Evolutionary conservation across 2,329 filamentous ascomycete species (phyloP), one percentile per base, ranked within the genome.

Genomic region (Aureobasidium pullulans): DNA sequence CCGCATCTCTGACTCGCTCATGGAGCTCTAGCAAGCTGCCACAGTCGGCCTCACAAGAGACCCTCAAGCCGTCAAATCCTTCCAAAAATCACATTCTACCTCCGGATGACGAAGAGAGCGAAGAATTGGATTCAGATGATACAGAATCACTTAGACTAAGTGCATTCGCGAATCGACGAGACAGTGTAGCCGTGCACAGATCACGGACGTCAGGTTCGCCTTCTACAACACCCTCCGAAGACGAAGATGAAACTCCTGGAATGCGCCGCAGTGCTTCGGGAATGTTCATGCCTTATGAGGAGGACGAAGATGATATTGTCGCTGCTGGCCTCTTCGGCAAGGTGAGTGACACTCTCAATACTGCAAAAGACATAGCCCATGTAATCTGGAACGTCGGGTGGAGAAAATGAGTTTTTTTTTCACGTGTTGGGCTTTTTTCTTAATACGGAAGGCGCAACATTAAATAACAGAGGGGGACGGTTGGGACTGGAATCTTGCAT

Each of bases 281-380:
- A 65, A 95, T 96, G 89, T 88, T 96, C 67, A 92, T 95, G 88
- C 89, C 90, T 7, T 88, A 86, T 66, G 88, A 91, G 66, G 87
- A 91, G 66, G 84, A 84, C 62, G 88, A 90, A 64, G 77, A 81
- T 56, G 79, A 83, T 73, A 70, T 79, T 43, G 72, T 76, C 3
- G 68, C 71, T 60, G 73, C 75, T 7, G 87, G 87, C 48, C 79
- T 95, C 59, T 82, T 95, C 68, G 88, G 89, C 62, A 85, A 86
- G 67, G 85, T 95, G 52, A 84, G 92, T 70, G 89, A 95, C 74
- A 93, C 89, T 6, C 80, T 85, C 62, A 85, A 86, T 67, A 86
- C 83, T 1, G 83, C 83, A 39, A 76, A 77, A 60, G 83, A 86
- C 65, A 86, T 86, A 64, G 83, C 81, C 6, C 82, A 85, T 69